These are phyloP conservation scores for Hypoxylon sp. DNA, from an alignment of 2,329 filamentous ascomycete genomes.

Conservation along the genomic window DNA sequence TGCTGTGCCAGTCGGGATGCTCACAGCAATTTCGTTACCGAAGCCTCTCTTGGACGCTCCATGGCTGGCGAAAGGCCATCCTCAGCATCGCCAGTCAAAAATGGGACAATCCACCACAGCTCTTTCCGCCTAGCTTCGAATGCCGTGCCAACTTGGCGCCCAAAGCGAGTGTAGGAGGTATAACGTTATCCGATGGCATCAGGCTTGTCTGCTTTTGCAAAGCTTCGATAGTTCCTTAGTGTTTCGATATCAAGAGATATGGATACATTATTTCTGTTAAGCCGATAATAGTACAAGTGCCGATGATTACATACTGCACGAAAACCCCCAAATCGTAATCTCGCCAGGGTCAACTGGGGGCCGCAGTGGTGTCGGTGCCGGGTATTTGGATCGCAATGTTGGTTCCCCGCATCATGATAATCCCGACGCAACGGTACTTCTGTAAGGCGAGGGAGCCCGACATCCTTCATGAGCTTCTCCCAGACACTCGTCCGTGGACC, in stretches of 20 bases:
- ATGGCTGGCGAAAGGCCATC: slow-evolving; percentile 62
- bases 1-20: slow-evolving; percentile 63
- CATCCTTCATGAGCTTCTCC: not conserved
- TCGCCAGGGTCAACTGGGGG: slow-evolving; percentile 26
- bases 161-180: not conserved
- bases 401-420: slow-evolving; percentile 32
- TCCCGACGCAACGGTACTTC: slow-evolving; percentile 15
- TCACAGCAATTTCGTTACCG: slow-evolving; percentile 59
- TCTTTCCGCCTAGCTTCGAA: not conserved
- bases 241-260: not conserved
- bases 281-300: slow-evolving; percentile 19
- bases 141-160: not conserved
- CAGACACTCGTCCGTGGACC: not conserved
- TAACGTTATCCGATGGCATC: slow-evolving; percentile 1
- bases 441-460: slow-evolving; percentile 11
- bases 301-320: slow-evolving; percentile 16
- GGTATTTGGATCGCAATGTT: slow-evolving; percentile 18
- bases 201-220: not conserved
- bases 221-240: not conserved
- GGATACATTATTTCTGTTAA: not conserved
- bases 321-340: slow-evolving; percentile 11
- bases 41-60: slow-evolving; percentile 67
- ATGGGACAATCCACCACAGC: slow-evolving; percentile 37
- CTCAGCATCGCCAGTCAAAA: slow-evolving; percentile 55
- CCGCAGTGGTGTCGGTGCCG: slow-evolving; percentile 13